Evolutionary conservation across 352 stramenopile species (phyloP), one percentile per base, ranked within the genome.

Genomic region (Phytophthora tubulina): DNA sequence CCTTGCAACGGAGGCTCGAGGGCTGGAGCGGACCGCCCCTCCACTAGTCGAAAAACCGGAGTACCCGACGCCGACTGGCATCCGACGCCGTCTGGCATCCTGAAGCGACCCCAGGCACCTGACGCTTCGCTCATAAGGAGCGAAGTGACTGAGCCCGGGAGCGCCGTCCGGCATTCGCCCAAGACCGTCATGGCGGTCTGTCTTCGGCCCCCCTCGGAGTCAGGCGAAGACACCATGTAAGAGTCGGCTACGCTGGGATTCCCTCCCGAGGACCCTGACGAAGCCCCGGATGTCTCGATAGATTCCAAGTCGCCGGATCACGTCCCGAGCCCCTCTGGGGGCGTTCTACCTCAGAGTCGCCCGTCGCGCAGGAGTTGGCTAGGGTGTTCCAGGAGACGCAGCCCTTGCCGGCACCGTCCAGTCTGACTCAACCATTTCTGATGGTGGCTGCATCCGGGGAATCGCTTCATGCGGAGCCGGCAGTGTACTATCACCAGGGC

Each of bases 401-500:
- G 0, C 10, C 36, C 1, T 14, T 30, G 4, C 56, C 42, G 3
- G 36, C 7, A 4, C 10, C n/a, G 0, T 14, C n/a, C 5, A 3
- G 15, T 5, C 15, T 63, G 14, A 10, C 36, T 4, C 31, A 38
- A 11, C 8, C 45, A 0, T 65, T 41, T 7, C 1, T 56, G 9
- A 56, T 65, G 45, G 10, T 56, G 6, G 17, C 57, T 1, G 27
- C 11, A 2, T n/a, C 45, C 1, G 57, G n/a, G 8, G 21, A 49
- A 0, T 33, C 33, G 9, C 9, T 46, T 3, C 44, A 41, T 21
- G 17, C 17, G 17, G 17, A 21, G 17, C 17, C 17, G 17, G 17
- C 17, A 21, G 17, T 21, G 17, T 73, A 62, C 13, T 63, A 55
- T n/a, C 65, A 63, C 13, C 49, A 68, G 49, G 57, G 50, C 0